Base-by-base conservation (phyloP, 108 stramenopile genomes). In the Nitzschia putrida region DNA sequence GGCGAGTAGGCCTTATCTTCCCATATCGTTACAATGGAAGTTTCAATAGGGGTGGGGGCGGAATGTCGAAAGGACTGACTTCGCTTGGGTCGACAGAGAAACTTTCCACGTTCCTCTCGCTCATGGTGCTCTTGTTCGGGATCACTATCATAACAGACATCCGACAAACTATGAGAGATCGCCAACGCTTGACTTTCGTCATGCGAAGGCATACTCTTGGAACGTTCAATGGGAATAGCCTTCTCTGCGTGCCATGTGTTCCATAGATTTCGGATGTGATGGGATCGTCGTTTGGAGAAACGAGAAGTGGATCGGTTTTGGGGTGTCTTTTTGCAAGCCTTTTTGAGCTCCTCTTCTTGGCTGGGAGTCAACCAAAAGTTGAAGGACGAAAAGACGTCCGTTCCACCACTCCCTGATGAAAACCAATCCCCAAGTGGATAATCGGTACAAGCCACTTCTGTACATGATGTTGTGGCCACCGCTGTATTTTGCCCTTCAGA, bases 131-230 rank as follows among this genome's bases (percentile, higher is more conserved):
- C 74, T n/a, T 55, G 39, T 57, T 63, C 74, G 2, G 67, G 67
- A 57, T 76, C 74, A 37, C 61, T 64, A 42, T 76, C 74, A 54
- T 76, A 76, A 42, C 67, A 76, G 42, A 43, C 55, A 41, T 54
- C 54, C 20, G 44, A n/a, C 13, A 22, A 24, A 24, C 16, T 21
- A 24, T 22, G 3, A 24, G 16, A 13, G 5, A 37, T 23, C 9
- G 58, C 23, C 16, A 18, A 9, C 2, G 18, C 1, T 18, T 18
- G 18, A 18, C 47, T 18, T 18, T 49, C 47, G 14, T 18, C 18
- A 11, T 44, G 20, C 22, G 44, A 21, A 12, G 61, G 61, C 13
- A 45, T 14, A 63, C 61, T 63, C 61, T 47, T 63, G 42, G 61
- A 44, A 2, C 61, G 61, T 47, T 44, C 61, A 24, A 63, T 37